Base-by-base conservation (phyloP, 306 rosid genomes). In the Boehmeria nivea region DNA sequence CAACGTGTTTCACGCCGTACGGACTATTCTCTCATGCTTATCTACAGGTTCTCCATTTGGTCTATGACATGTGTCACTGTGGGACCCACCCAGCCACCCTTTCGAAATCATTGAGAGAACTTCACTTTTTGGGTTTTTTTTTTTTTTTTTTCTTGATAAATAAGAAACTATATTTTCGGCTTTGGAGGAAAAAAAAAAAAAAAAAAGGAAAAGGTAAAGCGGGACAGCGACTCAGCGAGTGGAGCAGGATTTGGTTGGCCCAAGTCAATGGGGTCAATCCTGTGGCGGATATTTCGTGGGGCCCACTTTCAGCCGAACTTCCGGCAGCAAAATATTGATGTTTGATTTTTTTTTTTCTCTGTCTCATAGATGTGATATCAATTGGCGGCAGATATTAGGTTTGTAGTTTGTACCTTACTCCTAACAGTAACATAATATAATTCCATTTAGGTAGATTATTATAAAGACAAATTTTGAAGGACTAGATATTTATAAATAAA, bases 351-450 rank as follows among this genome's bases (percentile, higher is more conserved):
- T 51, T 24, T 25, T 7, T 19, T 19, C 18, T 21, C 13, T 6
- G 23, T 15, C 34, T 13, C 28, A 6, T 0, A 52, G 45, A 63
- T 38, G 9, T 27, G 53, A 11, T 14, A 53, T 20, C 43, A 33
- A 11, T 10, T 22, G 72, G 60, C 36, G 52, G 72, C 67, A 21
- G 6, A n/a, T 44, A 59, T 45, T 18, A 31, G 65, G 46, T 57
- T 47, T 6, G 38, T 36, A 22, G 38, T 15, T 14, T 22, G 8
- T 31, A 31, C n/a, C n/a, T 31, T 31, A 31, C 0, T 31, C 9
- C 5, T 31, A 4, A 31, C 9, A 4, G 36, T 10, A 31, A 6
- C 2, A 31, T 1, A 31, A 31, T 31, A 31, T 31, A 31, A 4
- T 31, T n/a, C n/a, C n/a, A n/a, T n/a, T n/a, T n/a, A n/a, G n/a